phyloP scores from a whole-genome alignment of 805 yeast genomes.

The Myxozyma geophila region DNA sequence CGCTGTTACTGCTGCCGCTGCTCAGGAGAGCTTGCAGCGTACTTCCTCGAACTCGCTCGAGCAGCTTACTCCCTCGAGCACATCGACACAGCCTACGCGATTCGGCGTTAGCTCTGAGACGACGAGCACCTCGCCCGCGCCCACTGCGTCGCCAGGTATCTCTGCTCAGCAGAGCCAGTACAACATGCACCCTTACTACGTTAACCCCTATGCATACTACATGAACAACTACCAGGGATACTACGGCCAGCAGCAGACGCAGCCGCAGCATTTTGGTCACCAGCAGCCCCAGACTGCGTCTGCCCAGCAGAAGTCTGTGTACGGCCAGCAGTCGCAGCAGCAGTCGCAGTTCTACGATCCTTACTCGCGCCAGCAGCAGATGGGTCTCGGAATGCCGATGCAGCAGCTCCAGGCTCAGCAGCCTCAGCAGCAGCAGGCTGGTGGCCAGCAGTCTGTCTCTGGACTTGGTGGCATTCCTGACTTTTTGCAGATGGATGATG shows the following conservation, averaged over 20 bases:
- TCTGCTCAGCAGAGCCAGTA: slow-evolving; percentile 35
- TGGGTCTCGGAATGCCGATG: slow-evolving; percentile 5
- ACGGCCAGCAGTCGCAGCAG: slow-evolving; percentile 34
- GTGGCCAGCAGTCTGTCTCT: slow-evolving; percentile 22
- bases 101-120: slow-evolving; percentile 36
- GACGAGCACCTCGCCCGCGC: slow-evolving; percentile 33
- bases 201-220: slow-evolving; percentile 38
- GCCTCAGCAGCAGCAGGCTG: slow-evolving; percentile 8
- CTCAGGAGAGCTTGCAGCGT: slow-evolving; percentile 33
- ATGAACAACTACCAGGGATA: slow-evolving; percentile 38
- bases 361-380: slow-evolving; percentile 26
- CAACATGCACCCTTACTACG: slow-evolving; percentile 37
- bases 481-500: slow-evolving; percentile 36
- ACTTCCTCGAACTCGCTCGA: slow-evolving; percentile 32
- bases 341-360: slow-evolving; percentile 22
- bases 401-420: slow-evolving; percentile 21
- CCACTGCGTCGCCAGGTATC: slow-evolving; percentile 32
- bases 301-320: slow-evolving; percentile 29
- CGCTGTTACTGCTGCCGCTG: slow-evolving; percentile 23
- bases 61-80: slow-evolving; percentile 34
- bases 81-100: slow-evolving; percentile 35
- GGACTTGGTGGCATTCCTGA: slow-evolving; percentile 38
- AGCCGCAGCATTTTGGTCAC: slow-evolving; percentile 31
- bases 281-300: slow-evolving; percentile 13
- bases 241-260: slow-evolving; percentile 36